These are phyloP conservation scores for Hirsutella rhossiliensis DNA, from an alignment of 2,329 filamentous ascomycete genomes.

Conservation along the genomic window DNA sequence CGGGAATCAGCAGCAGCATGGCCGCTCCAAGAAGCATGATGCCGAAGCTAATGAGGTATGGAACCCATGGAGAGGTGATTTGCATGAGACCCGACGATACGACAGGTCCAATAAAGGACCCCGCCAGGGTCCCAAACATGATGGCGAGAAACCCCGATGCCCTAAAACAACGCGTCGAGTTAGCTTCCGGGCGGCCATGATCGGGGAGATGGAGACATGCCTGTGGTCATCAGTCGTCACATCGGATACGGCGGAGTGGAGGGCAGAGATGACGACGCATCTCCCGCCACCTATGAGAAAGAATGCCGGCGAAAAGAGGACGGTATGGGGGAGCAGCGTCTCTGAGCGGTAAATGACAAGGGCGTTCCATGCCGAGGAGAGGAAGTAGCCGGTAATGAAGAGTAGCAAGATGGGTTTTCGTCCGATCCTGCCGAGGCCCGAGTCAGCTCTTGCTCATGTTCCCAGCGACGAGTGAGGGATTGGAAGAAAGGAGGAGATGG, in stretches of 20 bases:
- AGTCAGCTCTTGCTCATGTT: not conserved
- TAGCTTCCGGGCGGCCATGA: too few species aligned
- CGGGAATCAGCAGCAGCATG: conserved; percentile 4
- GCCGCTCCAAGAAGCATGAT: not conserved
- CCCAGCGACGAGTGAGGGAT: not conserved
- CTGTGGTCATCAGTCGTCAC: conserved; percentile 3
- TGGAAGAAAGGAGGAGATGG: not conserved
- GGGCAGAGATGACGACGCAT: conserved; percentile 7
- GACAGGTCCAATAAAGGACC: conserved; percentile 2
- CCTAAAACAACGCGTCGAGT: not conserved
- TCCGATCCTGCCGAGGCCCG: not conserved
- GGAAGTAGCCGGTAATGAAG: conserved; percentile 1
- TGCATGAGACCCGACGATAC: conserved; percentile 5
- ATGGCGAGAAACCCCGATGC: conserved; percentile 3
- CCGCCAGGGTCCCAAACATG: conserved; percentile 3
- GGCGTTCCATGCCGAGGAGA: not conserved
- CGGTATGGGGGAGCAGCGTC: conserved; percentile 1
- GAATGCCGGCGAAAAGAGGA: conserved; percentile 5
- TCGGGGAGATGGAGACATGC: not conserved
- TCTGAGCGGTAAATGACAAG: conserved; percentile 2
- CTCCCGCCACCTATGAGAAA: conserved; percentile 8
- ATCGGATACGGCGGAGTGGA: conserved; percentile 11
- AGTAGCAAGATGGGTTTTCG: conserved; percentile 4
- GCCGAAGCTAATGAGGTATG: conserved; percentile 2
- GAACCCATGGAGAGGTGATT: conserved; percentile 3